Percentiles rank a stretch among this genome's conserved stretches.
These are phyloP conservation scores for Rosa chinensis DNA, from an alignment of 306 rosid species.

Conservation along the genomic window DNA sequence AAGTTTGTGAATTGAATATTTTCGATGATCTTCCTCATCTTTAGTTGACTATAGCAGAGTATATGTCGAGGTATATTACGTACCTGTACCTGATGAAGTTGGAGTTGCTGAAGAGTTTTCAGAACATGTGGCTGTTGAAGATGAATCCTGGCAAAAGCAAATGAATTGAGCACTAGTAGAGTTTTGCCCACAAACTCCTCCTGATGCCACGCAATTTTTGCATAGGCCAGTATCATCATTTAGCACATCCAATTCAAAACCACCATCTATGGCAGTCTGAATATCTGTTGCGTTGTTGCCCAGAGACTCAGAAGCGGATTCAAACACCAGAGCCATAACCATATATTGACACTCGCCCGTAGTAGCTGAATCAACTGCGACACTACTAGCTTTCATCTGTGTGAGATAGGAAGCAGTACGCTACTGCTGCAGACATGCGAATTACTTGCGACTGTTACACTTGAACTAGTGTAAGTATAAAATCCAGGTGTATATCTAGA, in stretches of 20 bases:
- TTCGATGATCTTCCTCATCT: too few species aligned
- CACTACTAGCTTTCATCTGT: too few species aligned
- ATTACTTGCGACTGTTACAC: too few species aligned
- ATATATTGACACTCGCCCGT: too few species aligned
- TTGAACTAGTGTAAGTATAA: too few species aligned
- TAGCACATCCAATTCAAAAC: neutral
- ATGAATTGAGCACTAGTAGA: neutral
- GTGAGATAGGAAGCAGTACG: neutral
- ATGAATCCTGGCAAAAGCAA: neutral
- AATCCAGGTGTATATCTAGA: too few species aligned
- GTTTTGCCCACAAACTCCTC: neutral
- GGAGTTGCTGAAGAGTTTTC: neutral
- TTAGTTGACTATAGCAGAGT: too few species aligned
- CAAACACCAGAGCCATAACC: neutral
- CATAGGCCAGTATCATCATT: neutral
- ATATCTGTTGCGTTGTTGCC: neutral
- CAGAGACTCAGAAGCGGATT: neutral
- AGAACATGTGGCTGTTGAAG: neutral
- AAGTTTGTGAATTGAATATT: constrained; percentile 12
- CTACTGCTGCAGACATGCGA: neutral
- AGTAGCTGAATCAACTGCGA: neutral
- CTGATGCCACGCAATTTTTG: neutral
- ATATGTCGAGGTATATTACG: too few species aligned
- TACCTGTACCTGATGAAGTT: neutral
- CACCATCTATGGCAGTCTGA: neutral